These are phyloP conservation scores for Aschersonia sp. DNA, from an alignment of 2,329 filamentous ascomycete species.

Conservation along the genomic window DNA sequence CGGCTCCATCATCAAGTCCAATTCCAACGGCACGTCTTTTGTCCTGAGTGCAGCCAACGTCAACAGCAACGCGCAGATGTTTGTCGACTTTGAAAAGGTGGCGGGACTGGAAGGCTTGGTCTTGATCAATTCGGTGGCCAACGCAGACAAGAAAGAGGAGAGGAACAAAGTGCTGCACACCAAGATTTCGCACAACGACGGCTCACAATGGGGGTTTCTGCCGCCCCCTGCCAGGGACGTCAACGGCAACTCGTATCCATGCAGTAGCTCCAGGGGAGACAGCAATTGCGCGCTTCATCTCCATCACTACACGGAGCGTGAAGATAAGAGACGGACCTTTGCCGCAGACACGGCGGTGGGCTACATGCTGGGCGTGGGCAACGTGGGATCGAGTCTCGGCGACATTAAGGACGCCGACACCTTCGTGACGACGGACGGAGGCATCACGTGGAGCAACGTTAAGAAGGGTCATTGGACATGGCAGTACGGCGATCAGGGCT, in stretches of 20 bases:
- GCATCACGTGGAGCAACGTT: slow-evolving; percentile 71
- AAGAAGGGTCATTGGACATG: slow-evolving; percentile 84
- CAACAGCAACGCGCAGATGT: slow-evolving; percentile 64
- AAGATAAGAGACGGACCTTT: slow-evolving; percentile 70
- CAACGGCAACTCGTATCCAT: slow-evolving; percentile 58
- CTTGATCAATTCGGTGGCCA: slow-evolving; percentile 73
- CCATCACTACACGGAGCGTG: slow-evolving; percentile 87
- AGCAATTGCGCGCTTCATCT: slow-evolving; percentile 76
- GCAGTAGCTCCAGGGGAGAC: slow-evolving; percentile 42
- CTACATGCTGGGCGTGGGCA: slow-evolving; percentile 81
- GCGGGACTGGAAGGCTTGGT: slow-evolving; percentile 81
- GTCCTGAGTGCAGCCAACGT: slow-evolving; percentile 70
- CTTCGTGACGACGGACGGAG: slow-evolving; percentile 85
- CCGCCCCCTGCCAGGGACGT: slow-evolving; percentile 56
- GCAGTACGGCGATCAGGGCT: slow-evolving; percentile 93
- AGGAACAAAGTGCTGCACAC: slow-evolving; percentile 75
- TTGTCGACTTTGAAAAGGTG: slow-evolving; percentile 95
- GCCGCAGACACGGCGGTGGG: slow-evolving; percentile 81
- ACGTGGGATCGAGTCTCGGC: slow-evolving; percentile 62
- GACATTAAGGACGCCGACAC: slow-evolving; percentile 64
- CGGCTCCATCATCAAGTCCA: slow-evolving; percentile 90
- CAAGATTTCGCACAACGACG: slow-evolving; percentile 93
- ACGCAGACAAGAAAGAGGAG: slow-evolving; percentile 53
- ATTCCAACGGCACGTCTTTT: slow-evolving; percentile 95
- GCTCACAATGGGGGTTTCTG: slow-evolving; percentile 70